Evolutionary conservation across 768 basidiomycete species (phyloP), one percentile per base, ranked within the genome.

Genomic region (Pulveroboletus sp.): DNA sequence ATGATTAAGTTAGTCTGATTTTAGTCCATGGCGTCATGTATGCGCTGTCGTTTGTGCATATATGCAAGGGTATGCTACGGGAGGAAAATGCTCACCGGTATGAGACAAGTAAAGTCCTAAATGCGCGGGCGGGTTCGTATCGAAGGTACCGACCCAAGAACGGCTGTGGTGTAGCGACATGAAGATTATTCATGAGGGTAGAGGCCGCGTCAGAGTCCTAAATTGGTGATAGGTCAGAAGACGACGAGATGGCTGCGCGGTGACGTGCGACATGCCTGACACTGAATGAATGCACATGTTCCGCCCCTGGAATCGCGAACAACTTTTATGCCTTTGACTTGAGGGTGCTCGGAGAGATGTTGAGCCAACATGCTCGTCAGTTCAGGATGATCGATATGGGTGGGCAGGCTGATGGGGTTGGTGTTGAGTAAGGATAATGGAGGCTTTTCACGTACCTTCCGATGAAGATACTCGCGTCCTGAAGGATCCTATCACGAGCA

Each of bases 281-380:
- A 90, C 68, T 91, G 89, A 21, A 89, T 83, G 64, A 92, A 92
- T 49, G 89, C 89, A 61, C 89, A 91, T 39, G 86, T 79, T 12
- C 86, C 84, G 35, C 86, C 86, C 64, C 83, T 85, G 50, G 77
- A 79, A 65, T 89, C 86, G 49, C 82, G 82, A 37, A 89, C 79
- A 46, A 89, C 81, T 50, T 79, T 80, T 65, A 90, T 76, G 43
- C 77, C 78, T 64, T 80, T 83, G 56, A 89, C 71, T 52, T 82
- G 78, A 0, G 79, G 72, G 62, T 86, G 77, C 46, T 78, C 76
- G 7, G 83, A 81, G 47, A 91, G 75, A 64, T 88, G 86, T 32
- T 81, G 76, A 39, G 76, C 72, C 44, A 92, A 76, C 62, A 83
- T 70, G 44, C 71, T 70, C 17, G 76, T 71, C 38, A 92, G 73